A percentile compares a stretch with the other conserved stretches of the same genome.
Conservation (phyloP, 139 green algal genomes). For the Bryopsis sp. region DNA sequence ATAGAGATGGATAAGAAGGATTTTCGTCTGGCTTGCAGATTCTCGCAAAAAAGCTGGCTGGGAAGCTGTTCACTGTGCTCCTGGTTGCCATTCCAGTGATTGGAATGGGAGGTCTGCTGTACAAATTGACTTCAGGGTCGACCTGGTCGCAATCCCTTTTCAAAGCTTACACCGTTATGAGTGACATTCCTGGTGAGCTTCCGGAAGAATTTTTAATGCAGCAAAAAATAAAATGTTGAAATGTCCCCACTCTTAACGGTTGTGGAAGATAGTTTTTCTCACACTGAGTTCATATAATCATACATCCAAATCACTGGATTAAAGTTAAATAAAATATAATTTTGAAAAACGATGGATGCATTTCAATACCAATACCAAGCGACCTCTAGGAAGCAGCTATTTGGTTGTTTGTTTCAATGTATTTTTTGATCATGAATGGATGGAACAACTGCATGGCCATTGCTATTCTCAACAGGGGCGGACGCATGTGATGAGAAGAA, state of each 20-base stretch:
- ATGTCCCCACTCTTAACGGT: not conserved
- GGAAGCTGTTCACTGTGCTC: constrained; percentile 24
- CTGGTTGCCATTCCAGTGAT: constrained; percentile 25
- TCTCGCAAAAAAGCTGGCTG: constrained; percentile 19
- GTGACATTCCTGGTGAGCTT: constrained; percentile 26
- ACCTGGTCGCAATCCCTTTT: constrained; percentile 9
- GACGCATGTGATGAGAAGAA: not conserved
- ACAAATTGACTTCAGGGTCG: constrained; percentile 15
- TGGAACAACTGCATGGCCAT: not conserved
- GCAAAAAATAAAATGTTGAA: not conserved
- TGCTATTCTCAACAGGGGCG: constrained; percentile 7
- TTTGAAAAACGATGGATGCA: not conserved
- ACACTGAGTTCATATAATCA: not conserved
- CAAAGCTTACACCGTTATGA: constrained; percentile 24
- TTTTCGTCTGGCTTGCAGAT: no score
- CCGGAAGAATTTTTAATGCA: not conserved
- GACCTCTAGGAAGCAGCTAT: not conserved
- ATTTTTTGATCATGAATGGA: not conserved
- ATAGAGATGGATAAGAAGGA: no score
- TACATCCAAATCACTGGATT: not conserved
- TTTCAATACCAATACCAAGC: not conserved
- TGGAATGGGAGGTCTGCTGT: constrained; percentile 19
- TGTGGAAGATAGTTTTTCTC: not conserved
- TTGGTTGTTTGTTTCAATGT: not conserved
- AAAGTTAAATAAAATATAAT: not conserved